These are phyloP conservation scores for Garcia nutans DNA, from an alignment of 345 rosid species.

Conservation along the genomic window DNA sequence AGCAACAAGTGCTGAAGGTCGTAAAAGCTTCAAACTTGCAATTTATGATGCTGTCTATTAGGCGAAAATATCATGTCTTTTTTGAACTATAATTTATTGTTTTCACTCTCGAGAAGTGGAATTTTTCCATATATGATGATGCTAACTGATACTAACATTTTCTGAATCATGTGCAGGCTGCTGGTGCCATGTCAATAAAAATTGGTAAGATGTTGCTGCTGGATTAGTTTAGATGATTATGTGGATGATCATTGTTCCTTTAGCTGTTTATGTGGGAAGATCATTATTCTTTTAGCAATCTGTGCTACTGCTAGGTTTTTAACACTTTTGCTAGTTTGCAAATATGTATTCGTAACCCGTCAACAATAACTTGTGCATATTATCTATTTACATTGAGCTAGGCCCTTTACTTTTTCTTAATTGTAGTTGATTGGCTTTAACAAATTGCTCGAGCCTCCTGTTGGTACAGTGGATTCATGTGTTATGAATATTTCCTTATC, in stretches of 20 bases:
- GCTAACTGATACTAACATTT: conserved; percentile 7
- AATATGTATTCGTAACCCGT: neutral
- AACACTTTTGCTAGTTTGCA: neutral
- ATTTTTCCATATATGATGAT: neutral
- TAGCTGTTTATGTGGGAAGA: neutral
- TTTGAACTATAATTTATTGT: neutral
- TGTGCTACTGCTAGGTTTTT: neutral
- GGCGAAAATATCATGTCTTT: neutral
- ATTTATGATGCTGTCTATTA: neutral
- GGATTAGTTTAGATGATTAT: conserved; percentile 11
- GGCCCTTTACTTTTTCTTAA: neutral
- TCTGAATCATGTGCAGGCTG: conserved; percentile 60
- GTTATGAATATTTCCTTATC: neutral
- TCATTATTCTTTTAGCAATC: neutral
- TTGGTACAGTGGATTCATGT: neutral
- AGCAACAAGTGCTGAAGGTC: neutral
- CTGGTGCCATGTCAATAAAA: conserved; percentile 88
- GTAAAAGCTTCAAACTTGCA: neutral
- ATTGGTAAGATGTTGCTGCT: conserved; percentile 60
- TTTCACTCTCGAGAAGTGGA: neutral
- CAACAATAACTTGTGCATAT: neutral
- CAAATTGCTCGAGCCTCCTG: neutral
- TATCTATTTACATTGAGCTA: neutral
- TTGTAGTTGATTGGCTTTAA: too few species aligned
- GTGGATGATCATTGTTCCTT: neutral